Conservation (phyloP, 169 alveolate species). For the Eimeria tenella region DNA sequence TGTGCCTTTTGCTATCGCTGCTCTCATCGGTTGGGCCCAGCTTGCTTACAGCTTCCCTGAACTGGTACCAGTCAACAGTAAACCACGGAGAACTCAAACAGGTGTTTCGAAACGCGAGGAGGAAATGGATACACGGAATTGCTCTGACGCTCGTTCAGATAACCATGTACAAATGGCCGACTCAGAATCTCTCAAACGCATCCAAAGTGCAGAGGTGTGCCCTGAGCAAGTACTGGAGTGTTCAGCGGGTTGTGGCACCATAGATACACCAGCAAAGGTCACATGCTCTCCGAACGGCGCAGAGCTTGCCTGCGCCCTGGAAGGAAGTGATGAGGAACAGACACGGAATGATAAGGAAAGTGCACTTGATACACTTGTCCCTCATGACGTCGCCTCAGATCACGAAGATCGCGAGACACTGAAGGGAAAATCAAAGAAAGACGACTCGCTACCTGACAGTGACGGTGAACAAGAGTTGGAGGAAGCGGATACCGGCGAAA, state of each 20-base stretch:
- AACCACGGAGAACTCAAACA: conserved; percentile 24
- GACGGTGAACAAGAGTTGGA: conserved; percentile 5
- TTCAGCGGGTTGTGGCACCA: background rate
- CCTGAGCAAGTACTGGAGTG: background rate
- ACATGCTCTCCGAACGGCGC: no score
- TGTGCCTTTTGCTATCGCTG: conserved; percentile 37
- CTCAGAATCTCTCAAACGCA: background rate
- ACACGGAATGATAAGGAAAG: background rate
- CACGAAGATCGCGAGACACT: background rate
- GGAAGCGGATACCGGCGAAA: conserved; percentile 12
- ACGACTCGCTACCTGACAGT: background rate
- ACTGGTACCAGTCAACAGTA: conserved; percentile 1
- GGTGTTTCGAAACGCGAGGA: background rate
- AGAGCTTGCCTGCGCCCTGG: background rate
- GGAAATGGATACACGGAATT: no score
- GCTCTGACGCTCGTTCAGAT: background rate
- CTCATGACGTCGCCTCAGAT: no score
- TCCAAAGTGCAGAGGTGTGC: no score
- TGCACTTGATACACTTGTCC: no score
- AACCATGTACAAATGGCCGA: background rate
- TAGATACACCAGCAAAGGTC: no score
- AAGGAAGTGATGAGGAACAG: background rate
- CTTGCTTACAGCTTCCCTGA: conserved; percentile 36
- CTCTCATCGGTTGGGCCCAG: conserved; percentile 52
- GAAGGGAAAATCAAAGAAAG: background rate